Evolutionary conservation across 257 asterid genomes (phyloP), one percentile per base, ranked within the genome.

Genomic region (Nyctanthes arbortristis): DNA sequence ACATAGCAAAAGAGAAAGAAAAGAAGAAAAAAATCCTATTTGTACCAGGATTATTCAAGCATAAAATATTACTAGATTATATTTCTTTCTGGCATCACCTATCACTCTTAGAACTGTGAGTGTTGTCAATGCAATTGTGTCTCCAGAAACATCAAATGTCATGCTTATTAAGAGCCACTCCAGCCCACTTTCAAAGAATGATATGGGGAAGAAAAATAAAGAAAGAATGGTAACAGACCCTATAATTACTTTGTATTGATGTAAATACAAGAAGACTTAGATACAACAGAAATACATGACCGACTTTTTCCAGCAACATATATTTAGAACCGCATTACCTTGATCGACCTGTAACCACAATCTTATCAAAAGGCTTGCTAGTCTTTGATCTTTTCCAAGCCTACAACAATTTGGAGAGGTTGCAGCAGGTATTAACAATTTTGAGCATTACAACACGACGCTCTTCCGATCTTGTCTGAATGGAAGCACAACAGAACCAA

Each of bases 291-390:
- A n/a, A 18, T 18, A 65, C 47, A 63, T 16, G 60, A 30, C 55
- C 63, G 61, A 63, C n/a, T 40, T 54, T 32, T 28, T 22, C 49
- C 63, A 49, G 61, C 73, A 68, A 69, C 20, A 4, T 25, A 74
- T 20, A 54, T 58, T 59, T 49, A 74, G 57, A 71, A 32, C 16
- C 22, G 71, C 52, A 34, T 66, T 69, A 93, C 98, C 98, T 93
- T 78, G 96, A 89, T 64, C 97, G 95, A 65, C 84, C 84, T 74
- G 84, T 80, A 61, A 82, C 85, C 77, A 82, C 80, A 80, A 65
- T 77, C 76, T 78, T 78, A 67, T 67, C 76, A 78, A 39, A 78
- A 71, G 84, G 75, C 18, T 45, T 60, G 77, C 68, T 73, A 67
- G 75, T 67, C 77, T 73, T 78, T 58, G 58, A 75, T 77, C 82